Percentiles rank a stretch among this genome's conserved stretches.
These are phyloP conservation scores for Ceratobasidium sp. DNA, from an alignment of 1,284 basidiomycete species.

Conservation along the genomic window DNA sequence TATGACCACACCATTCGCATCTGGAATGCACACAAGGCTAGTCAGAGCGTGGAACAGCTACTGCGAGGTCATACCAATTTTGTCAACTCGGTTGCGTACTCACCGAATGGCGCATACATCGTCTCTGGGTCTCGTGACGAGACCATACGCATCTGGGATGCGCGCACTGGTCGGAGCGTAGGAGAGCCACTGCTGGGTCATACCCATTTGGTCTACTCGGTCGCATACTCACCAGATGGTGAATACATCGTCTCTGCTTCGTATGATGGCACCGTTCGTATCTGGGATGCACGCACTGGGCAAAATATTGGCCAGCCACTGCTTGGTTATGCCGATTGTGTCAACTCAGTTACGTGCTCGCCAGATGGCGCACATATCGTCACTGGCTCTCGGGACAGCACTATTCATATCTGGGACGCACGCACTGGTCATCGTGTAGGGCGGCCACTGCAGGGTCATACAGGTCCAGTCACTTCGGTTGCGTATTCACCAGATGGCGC, in stretches of 20 bases:
- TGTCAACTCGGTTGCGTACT: background rate
- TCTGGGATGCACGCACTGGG: background rate
- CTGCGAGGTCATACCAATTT: background rate
- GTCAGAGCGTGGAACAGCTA: too few species aligned
- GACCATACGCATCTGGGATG: too few species aligned
- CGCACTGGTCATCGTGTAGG: background rate
- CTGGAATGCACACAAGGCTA: too few species aligned
- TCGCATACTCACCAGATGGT: too few species aligned
- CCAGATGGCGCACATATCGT: slow-evolving; percentile 6
- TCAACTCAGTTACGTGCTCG: background rate
- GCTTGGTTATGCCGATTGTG: background rate
- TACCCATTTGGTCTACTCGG: background rate
- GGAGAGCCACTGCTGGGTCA: background rate
- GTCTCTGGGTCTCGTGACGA: too few species aligned
- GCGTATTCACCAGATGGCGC: too few species aligned
- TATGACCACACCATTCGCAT: too few species aligned
- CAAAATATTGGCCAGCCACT: background rate
- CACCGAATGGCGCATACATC: too few species aligned
- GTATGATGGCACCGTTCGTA: too few species aligned
- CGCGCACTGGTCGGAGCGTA: background rate
- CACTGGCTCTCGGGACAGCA: slow-evolving; percentile 14
- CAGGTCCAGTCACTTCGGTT: background rate
- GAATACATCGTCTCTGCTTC: background rate
- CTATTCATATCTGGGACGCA: slow-evolving; percentile 9
- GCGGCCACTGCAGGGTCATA: background rate